Percentiles rank a stretch among this genome's conserved stretches.
Conservation (phyloP, 148 eudicot genomes). For the Limonium bicolor region DNA sequence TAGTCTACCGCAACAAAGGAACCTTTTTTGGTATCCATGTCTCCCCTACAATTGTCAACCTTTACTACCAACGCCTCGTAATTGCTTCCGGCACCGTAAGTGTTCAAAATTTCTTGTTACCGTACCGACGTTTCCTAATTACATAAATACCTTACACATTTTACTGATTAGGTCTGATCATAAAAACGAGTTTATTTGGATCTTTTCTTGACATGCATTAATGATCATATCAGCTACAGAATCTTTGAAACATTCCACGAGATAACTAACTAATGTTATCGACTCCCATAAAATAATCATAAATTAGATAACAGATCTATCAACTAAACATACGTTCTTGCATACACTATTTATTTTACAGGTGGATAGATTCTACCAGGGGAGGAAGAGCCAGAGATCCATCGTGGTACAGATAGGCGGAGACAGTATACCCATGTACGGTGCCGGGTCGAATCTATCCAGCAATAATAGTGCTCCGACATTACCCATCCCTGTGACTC, state of each 20-base stretch:
- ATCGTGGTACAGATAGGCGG: slow-evolving; percentile 34
- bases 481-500: slow-evolving; percentile 32
- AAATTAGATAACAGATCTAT: no score
- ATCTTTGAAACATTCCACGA: no score
- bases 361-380: slow-evolving; percentile 54
- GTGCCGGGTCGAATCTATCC: slow-evolving; percentile 39
- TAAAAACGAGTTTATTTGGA: no score
- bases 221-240: no score
- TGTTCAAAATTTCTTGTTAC: no score
- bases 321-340: not conserved
- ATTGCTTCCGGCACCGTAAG: slow-evolving; percentile 61
- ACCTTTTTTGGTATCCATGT: slow-evolving; percentile 87
- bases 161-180: no score
- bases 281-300: no score
- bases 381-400: slow-evolving; percentile 41
- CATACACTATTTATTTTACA: slow-evolving; percentile 6
- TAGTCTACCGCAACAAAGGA: slow-evolving; percentile 45
- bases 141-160: no score
- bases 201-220: no score
- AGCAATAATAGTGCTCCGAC: slow-evolving; percentile 24
- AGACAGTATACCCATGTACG: slow-evolving; percentile 45
- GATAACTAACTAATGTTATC: no score
- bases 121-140: no score
- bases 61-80: slow-evolving; percentile 36
- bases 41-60: slow-evolving; percentile 47